Evolutionary conservation across 2,329 filamentous ascomycete species (phyloP), one percentile per base, ranked within the genome.

Genomic region (Penicillium sp.): DNA sequence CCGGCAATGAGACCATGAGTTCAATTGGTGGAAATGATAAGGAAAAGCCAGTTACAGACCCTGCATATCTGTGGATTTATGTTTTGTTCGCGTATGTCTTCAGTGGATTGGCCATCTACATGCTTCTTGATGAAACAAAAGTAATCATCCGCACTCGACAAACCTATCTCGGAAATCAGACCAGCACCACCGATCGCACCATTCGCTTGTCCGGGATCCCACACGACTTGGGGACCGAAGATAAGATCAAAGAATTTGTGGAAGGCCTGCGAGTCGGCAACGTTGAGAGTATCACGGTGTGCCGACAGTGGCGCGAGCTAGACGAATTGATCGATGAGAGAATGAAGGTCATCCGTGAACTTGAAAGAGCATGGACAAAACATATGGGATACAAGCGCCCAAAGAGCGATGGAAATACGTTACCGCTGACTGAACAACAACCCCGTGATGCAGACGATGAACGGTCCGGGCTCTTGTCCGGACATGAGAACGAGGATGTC

Each of bases 21-120:
- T 48, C 21, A 31, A 62, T 56, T 19, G 57, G 29, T 13, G 31
- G 19, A 10, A 19, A 61, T 3, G 64, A 67, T 17, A 70, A 75
- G 56, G 72, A 74, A 31, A 70, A 75, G 48, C 57, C 69, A 13
- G 69, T 70, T 10, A 63, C 67, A 0, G 73, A 77, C 35, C 72
- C 72, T 9, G 71, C 81, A 57, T 96, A 93, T 67, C 78, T 97
- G 1, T 97, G 93, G 92, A 90, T 93, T 69, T 97, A 97, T 70
- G 84, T 96, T 15, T 81, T 90, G n/a, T 99, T 99, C 68, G 90
- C 92, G 1, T 99, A 97, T 78, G 82, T 97, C 50, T 99, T 97
- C 74, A 93, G 89, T 6, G 85, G 81, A 2, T 77, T 97, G 42
- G 89, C 90, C 0, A 79, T 97, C 13, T 96, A 93, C 71, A 84